Evolutionary conservation across 2,329 filamentous ascomycete species (phyloP), one percentile per base, ranked within the genome.

Genomic region (Beauveria scarabaeidicola): DNA sequence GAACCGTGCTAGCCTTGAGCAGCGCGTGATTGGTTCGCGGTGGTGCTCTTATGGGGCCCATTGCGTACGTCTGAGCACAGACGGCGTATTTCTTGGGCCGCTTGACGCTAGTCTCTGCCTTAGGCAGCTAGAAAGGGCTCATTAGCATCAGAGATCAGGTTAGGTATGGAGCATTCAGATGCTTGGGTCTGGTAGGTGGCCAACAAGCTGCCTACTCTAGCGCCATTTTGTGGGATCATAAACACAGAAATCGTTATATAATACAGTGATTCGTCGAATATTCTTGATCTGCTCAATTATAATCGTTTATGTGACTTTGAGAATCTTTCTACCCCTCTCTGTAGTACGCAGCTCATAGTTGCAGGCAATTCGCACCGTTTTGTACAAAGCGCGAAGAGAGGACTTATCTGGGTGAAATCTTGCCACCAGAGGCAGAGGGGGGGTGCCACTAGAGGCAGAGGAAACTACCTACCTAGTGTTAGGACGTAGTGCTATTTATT

Each of bases 111-210:
- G 29, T 59, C 21, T 52, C 38, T 52, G 57, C 57, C 57, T 59
- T 53, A 59, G 57, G 57, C 57, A 59, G 38, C 57, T 21, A 59
- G 38, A 58, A 50, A 58, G 7, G n/a, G 15, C 17, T n/a, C 53
- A 57, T 36, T 11, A 17, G 10, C 17, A 17, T n/a, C 19, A 36
- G n/a, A n/a, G n/a, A 61, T 17, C 41, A 38, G 29, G 43, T 32
- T 38, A n/a, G 25, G 19, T n/a, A 17, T 17, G 21, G 32, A n/a
- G 10, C 29, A 48, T 48, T 48, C 13, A 5, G 3, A 17, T n/a
- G 13, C n/a, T 21, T n/a, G 47, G 36, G 17, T 23, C 8, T 5
- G 11, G 25, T 27, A 43, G 19, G 21, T 25, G 23, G 21, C 36
- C 8, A 43, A 41, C 32, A 41, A 25, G 36, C 19, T 10, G 13